These are phyloP conservation scores for Alternaria incomplexa DNA, from an alignment of 2,329 filamentous ascomycete genomes.

Conservation along the genomic window DNA sequence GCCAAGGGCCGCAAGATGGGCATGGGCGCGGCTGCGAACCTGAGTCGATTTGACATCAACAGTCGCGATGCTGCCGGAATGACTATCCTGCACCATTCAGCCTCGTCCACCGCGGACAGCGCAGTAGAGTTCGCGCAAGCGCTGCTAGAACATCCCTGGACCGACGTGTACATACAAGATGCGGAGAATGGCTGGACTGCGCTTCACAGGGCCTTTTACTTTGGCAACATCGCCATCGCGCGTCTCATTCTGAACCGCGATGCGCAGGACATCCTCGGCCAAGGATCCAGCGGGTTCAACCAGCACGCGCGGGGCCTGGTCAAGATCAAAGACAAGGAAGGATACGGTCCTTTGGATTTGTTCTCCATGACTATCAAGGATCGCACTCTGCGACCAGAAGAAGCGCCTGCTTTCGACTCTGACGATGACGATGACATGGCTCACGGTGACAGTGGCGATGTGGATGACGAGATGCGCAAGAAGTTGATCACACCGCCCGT, in stretches of 20 bases:
- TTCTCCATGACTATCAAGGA: constrained; percentile 87
- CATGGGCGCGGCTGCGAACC: constrained; percentile 37
- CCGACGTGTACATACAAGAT: constrained; percentile 88
- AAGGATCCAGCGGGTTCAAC: constrained; percentile 63
- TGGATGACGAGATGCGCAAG: constrained; percentile 39
- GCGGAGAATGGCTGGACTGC: constrained; percentile 95
- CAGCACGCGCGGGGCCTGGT: constrained; percentile 76
- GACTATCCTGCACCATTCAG: constrained; percentile 83
- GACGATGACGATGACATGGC: constrained; percentile 58
- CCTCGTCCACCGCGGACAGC: constrained; percentile 73
- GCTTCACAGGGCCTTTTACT: constrained; percentile 87
- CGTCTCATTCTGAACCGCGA: constrained; percentile 82
- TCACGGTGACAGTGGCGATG: constrained; percentile 52
- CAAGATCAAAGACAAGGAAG: constrained; percentile 94
- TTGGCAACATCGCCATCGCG: constrained; percentile 86
- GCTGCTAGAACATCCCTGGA: constrained; percentile 78
- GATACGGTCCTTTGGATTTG: constrained; percentile 91
- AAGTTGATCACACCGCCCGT: constrained; percentile 36
- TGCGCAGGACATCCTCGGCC: constrained; percentile 67
- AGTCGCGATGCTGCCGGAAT: constrained; percentile 80
- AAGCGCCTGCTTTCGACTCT: constrained; percentile 52
- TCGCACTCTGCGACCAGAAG: constrained; percentile 63
- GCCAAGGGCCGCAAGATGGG: constrained; percentile 43
- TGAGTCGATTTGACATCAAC: constrained; percentile 76
- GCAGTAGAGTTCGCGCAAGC: constrained; percentile 78